Evolutionary conservation across 352 stramenopile species (phyloP), one percentile per base, ranked within the genome.

Genomic region (Peronospora farinosa): DNA sequence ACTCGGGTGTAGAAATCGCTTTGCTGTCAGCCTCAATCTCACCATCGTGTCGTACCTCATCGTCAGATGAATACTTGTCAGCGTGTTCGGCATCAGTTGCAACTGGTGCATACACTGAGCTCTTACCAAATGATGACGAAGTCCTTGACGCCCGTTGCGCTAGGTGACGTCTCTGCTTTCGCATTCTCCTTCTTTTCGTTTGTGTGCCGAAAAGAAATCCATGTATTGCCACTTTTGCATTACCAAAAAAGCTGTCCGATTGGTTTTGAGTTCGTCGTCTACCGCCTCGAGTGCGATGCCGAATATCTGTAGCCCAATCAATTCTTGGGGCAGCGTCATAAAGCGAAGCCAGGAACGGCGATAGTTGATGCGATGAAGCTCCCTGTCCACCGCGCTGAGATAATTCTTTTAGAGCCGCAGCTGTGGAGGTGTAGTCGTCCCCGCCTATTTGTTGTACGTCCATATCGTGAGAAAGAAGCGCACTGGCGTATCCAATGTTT

Each of bases 401-500:
- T 43, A 84, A 60, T 23, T 85, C 69, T 42, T 85, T 72, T 16
- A 87, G 36, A 12, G 57, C 60, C 39, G 74, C 69, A 27, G 66
- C 53, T 11, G 72, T 84, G n/a, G 74, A 76, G 0, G 67, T 48
- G 53, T 82, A 86, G 23, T 87, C 75, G 36, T 78, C 72, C 13
- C 72, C 77, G 1, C 49, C 64, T 21, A 90, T 54, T 47, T 86
- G 63, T 40, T 87, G 67, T 5, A 90, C 65, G 15, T 93, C 71
- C 63, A 92, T 97, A 8, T 74, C 57, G 47, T 85, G 73, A 11
- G 72, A 74, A 17, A 97, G 60, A 40, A 97, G 50, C 13, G 84
- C 81, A 46, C 81, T 95, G 12, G 87, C 84, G 46, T 96, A 96
- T n/a, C 84, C 92, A 61, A 98, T 97, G 51, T 98, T 97, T 38